Percentiles rank a stretch among this genome's conserved stretches.
phyloP scores from a whole-genome alignment of 768 basidiomycete species.

The Scleroderma bovista region DNA sequence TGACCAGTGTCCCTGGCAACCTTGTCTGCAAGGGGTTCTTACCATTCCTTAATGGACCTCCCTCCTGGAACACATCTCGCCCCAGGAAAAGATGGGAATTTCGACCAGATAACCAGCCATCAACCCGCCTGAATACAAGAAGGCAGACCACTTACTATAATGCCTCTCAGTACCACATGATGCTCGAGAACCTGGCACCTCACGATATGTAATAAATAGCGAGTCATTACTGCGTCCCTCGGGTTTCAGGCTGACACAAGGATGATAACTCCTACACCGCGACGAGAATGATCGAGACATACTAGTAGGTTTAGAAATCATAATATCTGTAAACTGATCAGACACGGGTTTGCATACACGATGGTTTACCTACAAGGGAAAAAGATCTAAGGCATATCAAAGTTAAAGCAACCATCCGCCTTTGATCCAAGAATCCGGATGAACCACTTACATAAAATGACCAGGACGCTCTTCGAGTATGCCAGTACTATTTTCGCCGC shows the following conservation, averaged over 20 bases:
- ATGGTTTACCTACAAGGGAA: conserved; percentile 45
- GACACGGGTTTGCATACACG: background rate
- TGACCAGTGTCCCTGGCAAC: too few species aligned
- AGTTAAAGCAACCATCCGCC: conserved; percentile 33
- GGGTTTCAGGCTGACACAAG: conserved; percentile 44
- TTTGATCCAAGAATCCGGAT: background rate
- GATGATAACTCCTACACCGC: background rate
- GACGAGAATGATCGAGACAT: background rate
- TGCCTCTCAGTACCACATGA: conserved; percentile 6
- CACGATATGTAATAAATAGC: conserved; percentile 67
- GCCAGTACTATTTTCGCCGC: conserved; percentile 45
- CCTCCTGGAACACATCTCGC: too few species aligned
- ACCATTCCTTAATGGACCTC: too few species aligned
- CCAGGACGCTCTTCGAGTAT: conserved; percentile 43
- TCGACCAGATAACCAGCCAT: conserved; percentile 53
- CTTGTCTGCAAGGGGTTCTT: too few species aligned
- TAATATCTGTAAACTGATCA: conserved; percentile 35
- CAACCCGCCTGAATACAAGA: conserved; percentile 50
- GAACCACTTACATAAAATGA: conserved; percentile 38
- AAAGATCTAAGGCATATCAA: conserved; percentile 74
- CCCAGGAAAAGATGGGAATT: conserved; percentile 37
- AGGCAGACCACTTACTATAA: conserved; percentile 50
- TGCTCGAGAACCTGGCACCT: conserved; percentile 36
- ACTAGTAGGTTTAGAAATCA: conserved; percentile 53
- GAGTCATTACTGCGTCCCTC: conserved; percentile 62